A percentile compares a stretch with the other conserved stretches of the same genome.
phyloP scores from a whole-genome alignment of 164 flowering plant species.

The Pachysandra terminalis region DNA sequence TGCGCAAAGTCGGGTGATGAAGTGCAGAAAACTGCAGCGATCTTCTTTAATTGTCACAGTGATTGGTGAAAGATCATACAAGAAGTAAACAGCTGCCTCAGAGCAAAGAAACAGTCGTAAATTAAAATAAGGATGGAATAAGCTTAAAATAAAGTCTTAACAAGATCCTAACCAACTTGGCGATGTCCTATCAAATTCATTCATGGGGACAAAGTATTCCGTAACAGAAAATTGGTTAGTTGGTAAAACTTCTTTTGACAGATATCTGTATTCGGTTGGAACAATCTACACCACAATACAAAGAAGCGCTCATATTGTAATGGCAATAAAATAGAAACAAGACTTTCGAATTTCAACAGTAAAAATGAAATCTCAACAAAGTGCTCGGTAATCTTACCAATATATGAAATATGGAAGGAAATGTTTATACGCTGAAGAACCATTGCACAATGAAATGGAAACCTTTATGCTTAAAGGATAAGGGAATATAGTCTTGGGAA shows the following conservation, averaged over 20 bases:
- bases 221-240: slow-evolving; percentile 98
- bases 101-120: not conserved
- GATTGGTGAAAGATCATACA: slow-evolving; percentile 98
- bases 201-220: slow-evolving; percentile 85
- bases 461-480: too few species aligned
- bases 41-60: slow-evolving; percentile 92
- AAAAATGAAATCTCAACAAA: too few species aligned
- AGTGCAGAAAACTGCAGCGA: slow-evolving; percentile 90
- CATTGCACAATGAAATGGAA: too few species aligned
- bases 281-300: too few species aligned
- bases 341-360: not conserved
- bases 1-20: too few species aligned
- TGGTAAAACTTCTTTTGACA: slow-evolving; percentile 81
- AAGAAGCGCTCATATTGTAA: slow-evolving; percentile 1
- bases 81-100: slow-evolving; percentile 89
- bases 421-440: too few species aligned
- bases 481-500: too few species aligned
- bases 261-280: too few species aligned
- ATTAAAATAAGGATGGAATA: slow-evolving; percentile 1
- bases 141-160: not conserved
- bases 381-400: too few species aligned
- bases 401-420: too few species aligned
- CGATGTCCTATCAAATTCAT: slow-evolving; percentile 70
- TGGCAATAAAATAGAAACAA: not conserved
- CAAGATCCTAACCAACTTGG: slow-evolving; percentile 64